Conservation (phyloP, 164 flowering plant genomes). For the Chimonanthus praecox region DNA sequence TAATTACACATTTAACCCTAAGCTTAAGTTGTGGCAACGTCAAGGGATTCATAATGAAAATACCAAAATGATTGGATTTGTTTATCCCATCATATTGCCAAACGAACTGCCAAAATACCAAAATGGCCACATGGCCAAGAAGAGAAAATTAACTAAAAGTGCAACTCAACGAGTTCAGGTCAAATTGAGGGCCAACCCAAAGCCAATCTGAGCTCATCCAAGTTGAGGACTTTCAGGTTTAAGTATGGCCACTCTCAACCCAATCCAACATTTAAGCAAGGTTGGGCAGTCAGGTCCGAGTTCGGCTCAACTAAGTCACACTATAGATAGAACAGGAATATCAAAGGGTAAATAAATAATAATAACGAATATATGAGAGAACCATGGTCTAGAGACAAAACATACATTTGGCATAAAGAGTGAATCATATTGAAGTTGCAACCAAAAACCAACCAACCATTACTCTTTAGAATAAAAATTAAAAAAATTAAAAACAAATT, state of each 20-base stretch:
- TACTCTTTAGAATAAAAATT: neutral
- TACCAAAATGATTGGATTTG: no score
- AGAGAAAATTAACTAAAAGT: neutral
- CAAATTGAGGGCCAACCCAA: no score
- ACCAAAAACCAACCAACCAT: neutral
- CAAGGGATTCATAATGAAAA: no score
- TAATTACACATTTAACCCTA: no score
- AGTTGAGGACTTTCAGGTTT: no score
- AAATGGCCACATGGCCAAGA: neutral
- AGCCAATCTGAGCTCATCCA: no score
- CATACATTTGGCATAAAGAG: neutral
- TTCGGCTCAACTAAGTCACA: no score
- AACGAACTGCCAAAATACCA: neutral
- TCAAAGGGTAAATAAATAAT: neutral
- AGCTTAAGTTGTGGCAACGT: no score
- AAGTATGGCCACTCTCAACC: no score
- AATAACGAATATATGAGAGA: neutral
- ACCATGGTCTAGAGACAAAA: neutral
- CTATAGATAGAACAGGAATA: neutral
- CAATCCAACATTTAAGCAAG: no score
- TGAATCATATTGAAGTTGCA: neutral
- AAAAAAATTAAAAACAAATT: neutral
- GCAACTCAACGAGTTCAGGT: no score
- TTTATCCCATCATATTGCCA: neutral
- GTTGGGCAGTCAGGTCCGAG: no score